A percentile compares a stretch with the other conserved stretches of the same genome.
Evolutionary conservation across 2,329 filamentous ascomycete species (phyloP).

Genomic region (Colletotrichum sp.): DNA sequence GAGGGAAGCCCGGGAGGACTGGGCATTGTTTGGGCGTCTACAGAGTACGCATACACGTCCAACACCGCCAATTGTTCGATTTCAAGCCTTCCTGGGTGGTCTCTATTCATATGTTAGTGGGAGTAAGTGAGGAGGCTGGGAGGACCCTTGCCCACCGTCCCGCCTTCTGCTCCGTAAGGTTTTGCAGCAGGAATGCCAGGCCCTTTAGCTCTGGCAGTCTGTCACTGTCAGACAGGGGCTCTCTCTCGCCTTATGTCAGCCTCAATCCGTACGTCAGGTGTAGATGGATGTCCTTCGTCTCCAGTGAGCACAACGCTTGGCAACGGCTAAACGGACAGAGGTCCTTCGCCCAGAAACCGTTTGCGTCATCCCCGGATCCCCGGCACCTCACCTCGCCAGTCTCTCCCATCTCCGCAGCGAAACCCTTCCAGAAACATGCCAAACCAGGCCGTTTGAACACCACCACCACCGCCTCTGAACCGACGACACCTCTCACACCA

Average conservation of each 20-base stretch:
- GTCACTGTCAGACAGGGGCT: background rate
- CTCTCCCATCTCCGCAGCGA: background rate
- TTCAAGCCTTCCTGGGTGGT: background rate
- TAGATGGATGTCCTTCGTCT: background rate
- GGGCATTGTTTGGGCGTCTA: background rate
- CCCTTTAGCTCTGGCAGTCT: background rate
- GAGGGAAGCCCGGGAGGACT: background rate
- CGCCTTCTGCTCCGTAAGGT: background rate
- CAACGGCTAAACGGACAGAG: background rate
- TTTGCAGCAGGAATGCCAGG: background rate
- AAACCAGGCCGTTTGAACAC: background rate
- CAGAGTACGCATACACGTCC: background rate
- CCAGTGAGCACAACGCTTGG: background rate
- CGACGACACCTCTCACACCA: background rate
- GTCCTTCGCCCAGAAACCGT: background rate
- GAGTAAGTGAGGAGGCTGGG: background rate
- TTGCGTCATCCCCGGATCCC: background rate
- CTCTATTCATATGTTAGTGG: background rate
- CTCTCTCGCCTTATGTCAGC: background rate
- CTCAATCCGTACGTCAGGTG: background rate
- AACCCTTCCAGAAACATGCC: conserved; percentile 3
- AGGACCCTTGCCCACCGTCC: background rate
- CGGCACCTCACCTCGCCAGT: background rate
- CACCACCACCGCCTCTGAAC: background rate
- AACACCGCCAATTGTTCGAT: background rate